These are phyloP conservation scores for Brasenia schreberi DNA, from an alignment of 164 flowering plant genomes.

Conservation along the genomic window DNA sequence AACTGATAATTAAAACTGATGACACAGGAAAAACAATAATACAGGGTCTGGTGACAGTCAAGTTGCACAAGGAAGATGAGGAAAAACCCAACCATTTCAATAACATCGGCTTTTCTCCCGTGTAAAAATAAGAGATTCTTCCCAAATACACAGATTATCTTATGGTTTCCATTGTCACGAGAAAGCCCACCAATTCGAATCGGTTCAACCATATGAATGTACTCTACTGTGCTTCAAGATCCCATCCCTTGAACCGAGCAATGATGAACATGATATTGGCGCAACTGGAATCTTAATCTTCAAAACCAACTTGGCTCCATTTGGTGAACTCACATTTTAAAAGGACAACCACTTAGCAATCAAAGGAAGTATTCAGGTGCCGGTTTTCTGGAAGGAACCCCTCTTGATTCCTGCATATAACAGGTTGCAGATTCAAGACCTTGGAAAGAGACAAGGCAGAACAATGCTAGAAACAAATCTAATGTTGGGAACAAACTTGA, in stretches of 20 bases:
- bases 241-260: not conserved
- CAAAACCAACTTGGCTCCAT: not conserved
- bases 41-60: too few relatives aligned
- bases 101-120: too few relatives aligned
- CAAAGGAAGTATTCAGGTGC: conserved; percentile 92
- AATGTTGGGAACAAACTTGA: conserved; percentile 25
- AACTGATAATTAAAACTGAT: too few relatives aligned
- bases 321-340: not conserved
- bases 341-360: conserved; percentile 2
- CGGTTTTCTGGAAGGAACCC: conserved; percentile 77
- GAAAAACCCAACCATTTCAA: too few relatives aligned
- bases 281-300: too few relatives aligned
- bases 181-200: not conserved
- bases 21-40: too few relatives aligned
- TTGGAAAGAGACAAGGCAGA: not conserved
- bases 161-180: not conserved
- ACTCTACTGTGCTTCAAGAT: not conserved
- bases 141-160: too few relatives aligned
- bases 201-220: not conserved
- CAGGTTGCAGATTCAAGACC: not conserved
- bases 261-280: not conserved
- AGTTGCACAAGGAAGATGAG: too few relatives aligned
- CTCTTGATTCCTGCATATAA: conserved; percentile 86
- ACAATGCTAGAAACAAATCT: not conserved
- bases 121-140: too few relatives aligned